Evolutionary conservation across 768 basidiomycete genomes (phyloP).

Genomic region (Gelatoporia subvermispora): DNA sequence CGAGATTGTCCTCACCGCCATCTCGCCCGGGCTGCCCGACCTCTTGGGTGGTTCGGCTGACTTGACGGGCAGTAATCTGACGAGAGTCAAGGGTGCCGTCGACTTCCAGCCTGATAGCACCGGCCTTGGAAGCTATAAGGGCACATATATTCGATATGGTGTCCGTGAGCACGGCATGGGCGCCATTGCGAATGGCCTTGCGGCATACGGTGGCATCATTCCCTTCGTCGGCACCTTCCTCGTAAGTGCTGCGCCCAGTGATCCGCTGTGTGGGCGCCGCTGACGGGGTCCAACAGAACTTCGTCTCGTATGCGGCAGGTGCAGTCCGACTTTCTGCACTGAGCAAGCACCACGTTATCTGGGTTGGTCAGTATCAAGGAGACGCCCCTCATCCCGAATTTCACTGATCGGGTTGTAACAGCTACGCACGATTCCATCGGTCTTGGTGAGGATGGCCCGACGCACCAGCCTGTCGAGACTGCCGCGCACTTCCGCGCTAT

Average conservation of each 20-base stretch:
- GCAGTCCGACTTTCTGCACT: conserved; percentile 89
- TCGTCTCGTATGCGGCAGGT: conserved; percentile 90
- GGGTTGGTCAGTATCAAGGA: conserved; percentile 63
- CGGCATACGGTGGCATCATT: conserved; percentile 87
- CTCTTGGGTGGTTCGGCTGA: conserved; percentile 88
- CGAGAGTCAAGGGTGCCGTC: conserved; percentile 74
- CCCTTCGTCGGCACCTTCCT: conserved; percentile 93
- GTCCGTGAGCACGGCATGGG: conserved; percentile 98
- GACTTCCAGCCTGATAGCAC: conserved; percentile 93
- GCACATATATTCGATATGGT: conserved; percentile 93
- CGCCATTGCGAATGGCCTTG: conserved; percentile 88
- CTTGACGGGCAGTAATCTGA: conserved; percentile 88
- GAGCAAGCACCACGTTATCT: conserved; percentile 85
- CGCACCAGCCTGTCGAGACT: conserved; percentile 93
- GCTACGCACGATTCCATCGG: conserved; percentile 96
- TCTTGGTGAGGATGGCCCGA: conserved; percentile 91
- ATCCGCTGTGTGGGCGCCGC: not conserved
- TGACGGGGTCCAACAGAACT: conserved; percentile 54
- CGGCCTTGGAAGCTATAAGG: conserved; percentile 76
- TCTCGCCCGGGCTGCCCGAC: conserved; percentile 76
- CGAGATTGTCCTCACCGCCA: conserved; percentile 77
- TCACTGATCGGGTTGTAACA: conserved; percentile 19
- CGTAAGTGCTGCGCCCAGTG: conserved; percentile 33
- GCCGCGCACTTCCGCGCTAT: conserved; percentile 81
- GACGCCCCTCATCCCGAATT: not conserved